These are phyloP conservation scores for Hebeloma cylindrosporum DNA, from an alignment of 768 basidiomycete species.

Conservation along the genomic window DNA sequence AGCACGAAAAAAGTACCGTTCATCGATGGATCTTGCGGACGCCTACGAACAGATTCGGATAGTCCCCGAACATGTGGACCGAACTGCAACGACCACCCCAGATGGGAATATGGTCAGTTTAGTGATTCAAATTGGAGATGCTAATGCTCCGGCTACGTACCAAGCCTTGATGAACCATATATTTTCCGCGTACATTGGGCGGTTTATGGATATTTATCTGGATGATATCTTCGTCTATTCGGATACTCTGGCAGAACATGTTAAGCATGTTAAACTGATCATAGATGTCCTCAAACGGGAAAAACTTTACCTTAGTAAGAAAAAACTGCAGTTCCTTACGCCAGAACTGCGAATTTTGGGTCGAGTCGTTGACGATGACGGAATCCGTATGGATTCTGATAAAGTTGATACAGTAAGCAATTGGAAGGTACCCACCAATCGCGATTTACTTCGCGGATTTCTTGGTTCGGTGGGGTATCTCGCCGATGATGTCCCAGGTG, in stretches of 20 bases:
- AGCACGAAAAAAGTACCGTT: slow-evolving; percentile 20
- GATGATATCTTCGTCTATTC: slow-evolving; percentile 38
- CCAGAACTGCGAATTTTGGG: slow-evolving; percentile 27
- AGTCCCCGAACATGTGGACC: slow-evolving; percentile 26
- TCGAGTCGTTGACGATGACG: slow-evolving; percentile 28
- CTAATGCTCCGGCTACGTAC: slow-evolving; percentile 38
- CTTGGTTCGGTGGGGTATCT: slow-evolving; percentile 22
- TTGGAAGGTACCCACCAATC: slow-evolving; percentile 32
- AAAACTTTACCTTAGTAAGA: slow-evolving; percentile 32
- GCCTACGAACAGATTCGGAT: slow-evolving; percentile 40
- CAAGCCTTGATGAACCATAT: slow-evolving; percentile 47
- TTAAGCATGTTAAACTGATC: slow-evolving; percentile 26
- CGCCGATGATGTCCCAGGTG: slow-evolving; percentile 27
- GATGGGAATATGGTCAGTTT: slow-evolving; percentile 44
- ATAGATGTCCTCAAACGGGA: slow-evolving; percentile 32
- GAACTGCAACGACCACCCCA: slow-evolving; percentile 33
- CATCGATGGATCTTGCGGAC: slow-evolving; percentile 32
- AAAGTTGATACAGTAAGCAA: slow-evolving; percentile 37
- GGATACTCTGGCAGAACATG: slow-evolving; percentile 33
- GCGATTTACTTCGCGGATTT: slow-evolving; percentile 33
- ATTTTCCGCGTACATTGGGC: slow-evolving; percentile 32
- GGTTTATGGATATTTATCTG: slow-evolving; percentile 39
- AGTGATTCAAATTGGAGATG: slow-evolving; percentile 34
- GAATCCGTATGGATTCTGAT: slow-evolving; percentile 39
- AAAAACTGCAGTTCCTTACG: slow-evolving; percentile 34